Conservation (phyloP, 2,329 filamentous ascomycete species). For the Chrysosporium queenslandicum region DNA sequence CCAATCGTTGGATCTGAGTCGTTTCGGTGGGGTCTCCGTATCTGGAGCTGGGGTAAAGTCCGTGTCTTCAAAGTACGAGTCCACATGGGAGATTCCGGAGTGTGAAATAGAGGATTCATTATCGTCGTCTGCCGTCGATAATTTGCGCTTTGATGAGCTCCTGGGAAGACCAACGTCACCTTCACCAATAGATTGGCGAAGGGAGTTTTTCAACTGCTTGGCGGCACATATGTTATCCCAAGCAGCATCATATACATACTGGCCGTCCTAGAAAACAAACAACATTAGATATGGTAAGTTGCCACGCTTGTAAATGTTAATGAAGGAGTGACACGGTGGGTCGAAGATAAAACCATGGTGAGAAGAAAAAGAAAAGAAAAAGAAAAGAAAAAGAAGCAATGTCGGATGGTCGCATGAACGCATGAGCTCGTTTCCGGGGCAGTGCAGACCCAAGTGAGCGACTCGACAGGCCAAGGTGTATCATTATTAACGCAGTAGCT, state of each 20-base stretch:
- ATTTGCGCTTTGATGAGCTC: slow-evolving; percentile 10
- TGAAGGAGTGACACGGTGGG: not conserved
- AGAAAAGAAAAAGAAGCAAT: not conserved
- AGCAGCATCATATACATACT: not conserved
- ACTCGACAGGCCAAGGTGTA: not conserved
- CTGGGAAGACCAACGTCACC: not conserved
- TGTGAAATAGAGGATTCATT: not conserved
- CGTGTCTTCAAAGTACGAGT: slow-evolving; percentile 1
- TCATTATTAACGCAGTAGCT: not conserved
- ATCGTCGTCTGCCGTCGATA: not conserved
- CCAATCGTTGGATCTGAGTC: slow-evolving; percentile 39
- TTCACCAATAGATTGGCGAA: slow-evolving; percentile 10
- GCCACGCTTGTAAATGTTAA: not conserved
- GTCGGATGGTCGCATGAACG: not conserved
- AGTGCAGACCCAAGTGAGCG: not conserved
- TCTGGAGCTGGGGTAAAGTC: not conserved
- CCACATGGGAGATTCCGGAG: slow-evolving; percentile 3
- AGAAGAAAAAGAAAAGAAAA: no score
- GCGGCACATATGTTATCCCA: slow-evolving; percentile 1
- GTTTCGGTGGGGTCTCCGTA: slow-evolving; percentile 26
- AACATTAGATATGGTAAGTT: not conserved
- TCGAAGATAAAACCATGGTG: slow-evolving; percentile 1
- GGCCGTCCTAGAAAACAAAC: not conserved
- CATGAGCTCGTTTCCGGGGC: not conserved
- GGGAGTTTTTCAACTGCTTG: not conserved